Percentiles rank a stretch among this genome's conserved stretches.
Evolutionary conservation across 805 yeast species (phyloP).

Genomic region (Myxozyma vanderwaltii): DNA sequence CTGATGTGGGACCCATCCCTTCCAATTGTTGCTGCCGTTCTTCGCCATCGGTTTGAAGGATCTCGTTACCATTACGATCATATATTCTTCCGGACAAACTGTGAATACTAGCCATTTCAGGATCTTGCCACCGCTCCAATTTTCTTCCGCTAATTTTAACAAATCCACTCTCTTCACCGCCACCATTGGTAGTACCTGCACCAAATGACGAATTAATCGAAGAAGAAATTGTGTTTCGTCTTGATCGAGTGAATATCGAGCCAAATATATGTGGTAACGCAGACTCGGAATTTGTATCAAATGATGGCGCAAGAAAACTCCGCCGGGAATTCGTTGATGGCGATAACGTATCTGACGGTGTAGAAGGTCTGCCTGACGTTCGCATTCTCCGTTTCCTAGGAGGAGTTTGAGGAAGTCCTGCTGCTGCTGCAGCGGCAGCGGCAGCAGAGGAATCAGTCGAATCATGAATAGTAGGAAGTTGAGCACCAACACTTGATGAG

Average conservation of each 20-base stretch:
- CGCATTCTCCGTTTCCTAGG: neutral
- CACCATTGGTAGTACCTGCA: neutral
- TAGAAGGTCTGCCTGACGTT: neutral
- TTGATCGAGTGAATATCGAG: constrained; percentile 20
- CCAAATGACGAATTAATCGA: constrained; percentile 6
- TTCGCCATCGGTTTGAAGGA: neutral
- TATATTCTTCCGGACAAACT: constrained; percentile 27
- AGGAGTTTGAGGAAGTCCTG: neutral
- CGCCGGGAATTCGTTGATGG: neutral
- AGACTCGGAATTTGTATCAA: constrained; percentile 11
- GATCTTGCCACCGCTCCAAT: constrained; percentile 34
- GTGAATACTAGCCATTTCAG: constrained; percentile 29
- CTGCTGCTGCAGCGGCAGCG: neutral
- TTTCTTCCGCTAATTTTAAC: constrained; percentile 32
- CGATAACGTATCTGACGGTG: constrained; percentile 5
- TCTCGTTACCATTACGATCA: constrained; percentile 26
- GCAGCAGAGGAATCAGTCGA: neutral
- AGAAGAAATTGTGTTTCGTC: constrained; percentile 16
- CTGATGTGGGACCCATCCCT: too few species aligned
- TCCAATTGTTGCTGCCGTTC: neutral
- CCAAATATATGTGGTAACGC: constrained; percentile 18
- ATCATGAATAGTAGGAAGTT: neutral
- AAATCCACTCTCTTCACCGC: constrained; percentile 19
- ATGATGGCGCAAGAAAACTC: constrained; percentile 5
- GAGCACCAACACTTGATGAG: neutral